Evolutionary conservation across 2,329 filamentous ascomycete species (phyloP).

Genomic region (Xylariaceae sp.): DNA sequence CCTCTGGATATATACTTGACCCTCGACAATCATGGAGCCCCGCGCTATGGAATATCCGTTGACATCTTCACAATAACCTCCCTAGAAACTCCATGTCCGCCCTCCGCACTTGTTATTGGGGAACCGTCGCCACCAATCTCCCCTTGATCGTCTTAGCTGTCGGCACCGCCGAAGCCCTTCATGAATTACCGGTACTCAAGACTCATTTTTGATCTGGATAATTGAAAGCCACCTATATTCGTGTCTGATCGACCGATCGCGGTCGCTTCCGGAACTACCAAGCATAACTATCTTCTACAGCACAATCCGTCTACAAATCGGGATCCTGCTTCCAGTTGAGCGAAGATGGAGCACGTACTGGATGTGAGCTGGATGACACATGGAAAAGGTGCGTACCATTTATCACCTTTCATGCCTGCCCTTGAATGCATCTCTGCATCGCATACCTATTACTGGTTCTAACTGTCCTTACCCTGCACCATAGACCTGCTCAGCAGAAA

Average conservation of each 20-base stretch:
- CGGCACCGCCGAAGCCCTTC: neutral
- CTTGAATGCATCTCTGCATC: neutral
- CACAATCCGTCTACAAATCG: neutral
- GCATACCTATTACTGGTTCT: slow-evolving; percentile 14
- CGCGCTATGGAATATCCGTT: neutral
- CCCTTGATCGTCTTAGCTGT: neutral
- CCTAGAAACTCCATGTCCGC: neutral
- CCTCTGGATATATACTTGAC: neutral
- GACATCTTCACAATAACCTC: slow-evolving; percentile 6
- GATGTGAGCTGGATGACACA: slow-evolving; percentile 89
- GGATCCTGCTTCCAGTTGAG: neutral
- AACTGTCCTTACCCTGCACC: slow-evolving; percentile 9
- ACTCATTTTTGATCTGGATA: neutral
- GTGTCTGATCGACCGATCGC: neutral
- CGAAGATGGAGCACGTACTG: slow-evolving; percentile 71
- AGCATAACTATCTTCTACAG: neutral
- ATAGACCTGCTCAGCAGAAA: slow-evolving; percentile 29
- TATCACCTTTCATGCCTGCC: neutral
- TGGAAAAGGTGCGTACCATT: slow-evolving; percentile 65
- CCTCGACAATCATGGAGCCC: slow-evolving; percentile 11
- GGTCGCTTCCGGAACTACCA: neutral
- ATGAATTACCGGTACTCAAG: neutral
- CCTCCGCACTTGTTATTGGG: neutral
- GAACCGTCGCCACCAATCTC: neutral
- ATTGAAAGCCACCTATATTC: neutral